Base-by-base conservation (phyloP, 1,284 basidiomycete species). In the Leccinum solheimii region DNA sequence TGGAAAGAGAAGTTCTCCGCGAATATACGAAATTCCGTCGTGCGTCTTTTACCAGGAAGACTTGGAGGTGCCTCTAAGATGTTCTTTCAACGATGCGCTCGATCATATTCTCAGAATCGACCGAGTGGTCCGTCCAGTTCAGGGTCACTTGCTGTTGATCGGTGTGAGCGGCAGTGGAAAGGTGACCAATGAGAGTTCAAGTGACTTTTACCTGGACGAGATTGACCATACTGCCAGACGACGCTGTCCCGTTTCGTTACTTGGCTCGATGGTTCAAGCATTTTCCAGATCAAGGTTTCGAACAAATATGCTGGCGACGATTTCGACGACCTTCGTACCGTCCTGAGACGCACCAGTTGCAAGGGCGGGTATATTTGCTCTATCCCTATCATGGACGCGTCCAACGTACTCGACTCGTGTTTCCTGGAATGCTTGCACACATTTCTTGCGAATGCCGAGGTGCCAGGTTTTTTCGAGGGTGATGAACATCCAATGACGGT, bases 391-490 rank as follows among this genome's bases (percentile, higher is more conserved):
- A 98, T 99, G 96, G 97, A 99, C 76, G 97, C 99, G 76, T 97
- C 95, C 1, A 99, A 99, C 71, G 96, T 99, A 27, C 88, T 98
- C 43, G 97, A 99, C 75, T 95, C 97, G 5, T 97, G 97, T 60
- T 98, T 99, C 83, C 80, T 99, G 64, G 97, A 99, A 75, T 87
- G 97, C 36, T 98, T 99, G 95, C 99, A 99, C 76, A 99, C 96
- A 0, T 86, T 99, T 4, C 86, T 99, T 13, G 98, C 97, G 45
- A 99, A 99, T 71, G 97, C 97, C n/a, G 97, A 99, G 76, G 97
- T 99, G 16, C 97, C 97, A 0, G 97, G 98, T 74, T 83, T 99
- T 11, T 99, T 99, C 71, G 96, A 98, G 76, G 96, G 96, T 16
- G 97, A 99, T 71, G 97, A 99, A 74, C 92, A 98, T 40, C 80